phyloP scores from a whole-genome alignment of 108 stramenopile genomes.

The Stephanodiscus triporus region DNA sequence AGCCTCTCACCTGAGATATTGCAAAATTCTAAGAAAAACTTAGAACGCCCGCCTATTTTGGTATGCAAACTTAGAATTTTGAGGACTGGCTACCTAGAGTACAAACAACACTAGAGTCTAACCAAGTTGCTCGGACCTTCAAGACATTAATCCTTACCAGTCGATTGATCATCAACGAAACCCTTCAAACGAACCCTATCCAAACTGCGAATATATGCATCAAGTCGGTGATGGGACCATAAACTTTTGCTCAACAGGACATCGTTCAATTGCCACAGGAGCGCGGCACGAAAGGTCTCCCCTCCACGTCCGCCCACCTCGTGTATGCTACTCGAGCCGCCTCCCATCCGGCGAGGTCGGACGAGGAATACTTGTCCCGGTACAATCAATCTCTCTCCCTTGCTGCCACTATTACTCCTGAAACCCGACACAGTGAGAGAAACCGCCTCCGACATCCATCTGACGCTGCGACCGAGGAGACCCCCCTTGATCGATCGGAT shows the following conservation, averaged over 20 bases:
- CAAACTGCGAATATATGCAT: conserved; percentile 80
- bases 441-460: conserved; percentile 77
- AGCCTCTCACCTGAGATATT: no score
- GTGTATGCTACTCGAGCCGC: conserved; percentile 78
- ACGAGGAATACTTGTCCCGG: conserved; percentile 78
- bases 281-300: conserved; percentile 74
- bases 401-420: conserved; percentile 64
- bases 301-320: conserved; percentile 78
- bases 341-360: conserved; percentile 73
- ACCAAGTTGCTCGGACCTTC: no score
- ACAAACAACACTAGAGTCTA: no score
- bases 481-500: conserved; percentile 53
- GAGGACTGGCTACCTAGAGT: no score
- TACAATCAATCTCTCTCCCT: conserved; percentile 62
- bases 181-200: conserved; percentile 76
- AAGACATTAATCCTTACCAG: neutral
- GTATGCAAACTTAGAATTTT: no score
- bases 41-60: no score
- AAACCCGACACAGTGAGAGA: conserved; percentile 74
- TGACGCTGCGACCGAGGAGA: conserved; percentile 50
- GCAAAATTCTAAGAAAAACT: no score
- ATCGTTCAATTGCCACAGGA: conserved; percentile 89
- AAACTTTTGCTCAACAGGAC: conserved; percentile 80
- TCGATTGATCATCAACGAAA: conserved; percentile 34
- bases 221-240: conserved; percentile 76